Conservation (phyloP, 495 filamentous ascomycete genomes). For the Antarctomyces pellizariae region DNA sequence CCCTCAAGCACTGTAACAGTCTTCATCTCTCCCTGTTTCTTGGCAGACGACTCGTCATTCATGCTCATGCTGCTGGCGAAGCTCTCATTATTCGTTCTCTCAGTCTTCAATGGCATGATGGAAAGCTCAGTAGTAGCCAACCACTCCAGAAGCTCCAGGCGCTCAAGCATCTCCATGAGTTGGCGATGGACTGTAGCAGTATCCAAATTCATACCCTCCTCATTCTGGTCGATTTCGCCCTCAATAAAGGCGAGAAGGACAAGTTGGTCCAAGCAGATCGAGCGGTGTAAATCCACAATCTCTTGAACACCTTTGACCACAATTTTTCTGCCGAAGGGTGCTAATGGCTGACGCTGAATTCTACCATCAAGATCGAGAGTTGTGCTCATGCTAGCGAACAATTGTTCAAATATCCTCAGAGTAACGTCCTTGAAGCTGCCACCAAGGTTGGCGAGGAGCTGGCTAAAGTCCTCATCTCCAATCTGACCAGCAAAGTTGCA, state of each 20-base stretch:
- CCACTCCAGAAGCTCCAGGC: constrained; percentile 65
- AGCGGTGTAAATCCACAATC: constrained; percentile 39
- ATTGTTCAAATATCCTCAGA: constrained; percentile 26
- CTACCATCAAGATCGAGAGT: constrained; percentile 17
- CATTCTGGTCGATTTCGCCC: constrained; percentile 44
- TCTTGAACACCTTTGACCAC: constrained; percentile 60
- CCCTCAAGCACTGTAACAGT: constrained; percentile 26
- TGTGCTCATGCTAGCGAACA: constrained; percentile 17
- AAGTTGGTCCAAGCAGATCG: constrained; percentile 56
- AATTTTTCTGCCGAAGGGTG: constrained; percentile 45
- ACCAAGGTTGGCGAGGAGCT: constrained; percentile 29
- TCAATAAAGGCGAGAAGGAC: constrained; percentile 67
- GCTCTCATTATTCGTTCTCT: constrained; percentile 11
- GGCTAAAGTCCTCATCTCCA: constrained; percentile 39
- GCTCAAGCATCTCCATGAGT: constrained; percentile 39
- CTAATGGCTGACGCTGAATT: constrained; percentile 23
- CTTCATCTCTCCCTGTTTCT: constrained; percentile 16
- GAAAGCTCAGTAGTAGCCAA: constrained; percentile 34
- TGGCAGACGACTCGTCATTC: constrained; percentile 8
- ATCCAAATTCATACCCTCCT: constrained; percentile 40
- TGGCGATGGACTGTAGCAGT: constrained; percentile 40
- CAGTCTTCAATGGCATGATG: constrained; percentile 16
- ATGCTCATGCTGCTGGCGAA: constrained; percentile 11
- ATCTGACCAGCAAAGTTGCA: constrained; percentile 49
- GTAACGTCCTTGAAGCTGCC: constrained; percentile 28